These are phyloP conservation scores for Zoysia pacifica DNA, from an alignment of 176 grass and related monocot species.

Conservation along the genomic window DNA sequence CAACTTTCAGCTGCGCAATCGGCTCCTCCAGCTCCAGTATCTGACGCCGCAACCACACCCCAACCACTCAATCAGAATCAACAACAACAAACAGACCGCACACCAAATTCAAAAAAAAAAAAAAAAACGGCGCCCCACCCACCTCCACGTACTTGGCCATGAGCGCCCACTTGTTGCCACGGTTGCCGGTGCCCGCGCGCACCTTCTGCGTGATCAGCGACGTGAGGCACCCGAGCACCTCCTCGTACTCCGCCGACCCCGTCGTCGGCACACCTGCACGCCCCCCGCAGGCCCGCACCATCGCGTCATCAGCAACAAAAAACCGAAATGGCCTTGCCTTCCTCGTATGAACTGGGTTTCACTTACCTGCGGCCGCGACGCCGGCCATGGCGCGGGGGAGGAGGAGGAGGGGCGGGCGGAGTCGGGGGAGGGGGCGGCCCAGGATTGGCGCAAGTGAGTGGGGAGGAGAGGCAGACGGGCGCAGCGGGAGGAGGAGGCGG, in stretches of 20 bases:
- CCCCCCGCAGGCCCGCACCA: background rate
- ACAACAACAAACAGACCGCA: background rate
- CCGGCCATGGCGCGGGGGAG: constrained; percentile 44
- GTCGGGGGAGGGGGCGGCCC: background rate
- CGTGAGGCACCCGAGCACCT: constrained; percentile 68
- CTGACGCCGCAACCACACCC: constrained; percentile 32
- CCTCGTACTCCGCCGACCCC: constrained; percentile 64
- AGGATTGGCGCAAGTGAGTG: background rate
- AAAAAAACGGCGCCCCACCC: background rate
- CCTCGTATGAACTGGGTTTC: background rate
- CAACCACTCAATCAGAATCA: background rate
- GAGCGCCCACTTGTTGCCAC: constrained; percentile 70
- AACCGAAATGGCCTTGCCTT: too few species aligned
- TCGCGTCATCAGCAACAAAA: background rate
- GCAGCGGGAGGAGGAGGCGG: constrained; percentile 25
- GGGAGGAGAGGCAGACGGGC: background rate
- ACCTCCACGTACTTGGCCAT: constrained; percentile 91
- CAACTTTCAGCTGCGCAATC: constrained; percentile 64
- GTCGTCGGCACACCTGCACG: constrained; percentile 26
- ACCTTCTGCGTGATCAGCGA: constrained; percentile 81
- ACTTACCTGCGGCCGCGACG: constrained; percentile 40
- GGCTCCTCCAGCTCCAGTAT: constrained; percentile 82
- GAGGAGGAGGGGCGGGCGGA: background rate
- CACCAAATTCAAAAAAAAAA: background rate
- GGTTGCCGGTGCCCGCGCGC: constrained; percentile 64